Conservation (phyloP, 2,329 filamentous ascomycete species). For the Epichloe uncinata region DNA sequence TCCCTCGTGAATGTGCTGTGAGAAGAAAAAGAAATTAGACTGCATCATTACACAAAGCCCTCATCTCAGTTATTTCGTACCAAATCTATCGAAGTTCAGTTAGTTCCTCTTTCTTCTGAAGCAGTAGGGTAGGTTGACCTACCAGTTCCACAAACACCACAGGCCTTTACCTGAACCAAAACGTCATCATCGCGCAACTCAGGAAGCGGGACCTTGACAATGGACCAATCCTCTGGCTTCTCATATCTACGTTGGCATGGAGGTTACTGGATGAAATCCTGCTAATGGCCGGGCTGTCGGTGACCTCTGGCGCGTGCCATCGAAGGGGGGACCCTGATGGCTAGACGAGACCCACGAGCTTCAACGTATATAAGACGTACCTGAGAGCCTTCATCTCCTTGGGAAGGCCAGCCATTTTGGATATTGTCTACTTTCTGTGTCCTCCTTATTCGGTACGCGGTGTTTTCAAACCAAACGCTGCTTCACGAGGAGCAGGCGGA, state of each 20-base stretch:
- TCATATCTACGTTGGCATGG: slow-evolving; percentile 31
- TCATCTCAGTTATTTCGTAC: slow-evolving; percentile 12
- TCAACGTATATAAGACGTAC: slow-evolving; percentile 23
- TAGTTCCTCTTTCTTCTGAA: background rate
- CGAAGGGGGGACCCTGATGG: slow-evolving; percentile 11
- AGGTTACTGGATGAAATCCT: background rate
- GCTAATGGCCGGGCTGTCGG: background rate
- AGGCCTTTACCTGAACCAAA: slow-evolving; percentile 54
- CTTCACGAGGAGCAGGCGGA: background rate
- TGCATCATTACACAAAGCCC: too few relatives aligned
- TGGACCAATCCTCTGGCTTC: slow-evolving; percentile 46
- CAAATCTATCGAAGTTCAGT: slow-evolving; percentile 20
- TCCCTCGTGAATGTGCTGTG: slow-evolving; percentile 49
- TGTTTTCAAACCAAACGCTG: background rate
- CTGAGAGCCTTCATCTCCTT: slow-evolving; percentile 49
- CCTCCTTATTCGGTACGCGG: background rate
- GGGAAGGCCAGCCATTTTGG: slow-evolving; percentile 28
- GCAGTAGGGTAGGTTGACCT: slow-evolving; percentile 12
- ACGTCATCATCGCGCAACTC: slow-evolving; percentile 46
- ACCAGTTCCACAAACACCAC: slow-evolving; percentile 48
- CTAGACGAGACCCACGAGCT: background rate
- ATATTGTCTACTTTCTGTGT: background rate
- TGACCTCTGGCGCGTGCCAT: background rate
- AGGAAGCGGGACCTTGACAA: slow-evolving; percentile 50
- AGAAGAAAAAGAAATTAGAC: background rate